Evolutionary conservation across 768 basidiomycete species (phyloP), one percentile per base, ranked within the genome.

Genomic region (Phallus indusiatus): DNA sequence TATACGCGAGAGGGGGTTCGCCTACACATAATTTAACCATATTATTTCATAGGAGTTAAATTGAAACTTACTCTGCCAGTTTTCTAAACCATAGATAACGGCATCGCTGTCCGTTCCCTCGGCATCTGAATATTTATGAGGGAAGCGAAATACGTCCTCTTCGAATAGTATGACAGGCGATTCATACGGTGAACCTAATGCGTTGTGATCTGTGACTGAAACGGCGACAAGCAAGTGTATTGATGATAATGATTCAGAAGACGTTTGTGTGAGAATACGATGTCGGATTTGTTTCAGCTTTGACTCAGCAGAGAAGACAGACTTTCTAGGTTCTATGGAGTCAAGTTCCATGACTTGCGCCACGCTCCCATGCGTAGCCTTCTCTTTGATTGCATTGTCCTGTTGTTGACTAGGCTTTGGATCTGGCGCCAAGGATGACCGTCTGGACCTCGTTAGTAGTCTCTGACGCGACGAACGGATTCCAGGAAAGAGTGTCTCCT

Each of bases 191-290:
- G 69, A 70, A 1, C 70, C 64, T 8, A 73, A 72, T 16, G 76
- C 75, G 2, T 72, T 74, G 60, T 72, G 70, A 59, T 79, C 76
- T 50, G 78, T 73, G 79, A 75, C 7, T 2, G 76, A 70, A 1
- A 81, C 72, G 53, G 80, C 82, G 3, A 86, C 69, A 6, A 85
- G 66, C 1, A 86, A 66, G 64, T 83, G 82, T 35, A 73, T 76
- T 21, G 71, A 60, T 4, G 61, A 65, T 17, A 60, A 53, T 21
- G 67, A 61, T 28, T 64, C 61, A 12, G 67, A 63, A 17, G 75
- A 69, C 5, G 67, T 68, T 11, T 65, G 59, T 0, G 68, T 68
- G 7, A 69, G 72, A 8, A 61, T 59, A 5, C 62, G 55, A 12
- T 72, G 66, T 14, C 52, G 63, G 66, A 61, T 24, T 34, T 35